Evolutionary conservation across 345 rosid species (phyloP).

Genomic region (Citrus medica): DNA sequence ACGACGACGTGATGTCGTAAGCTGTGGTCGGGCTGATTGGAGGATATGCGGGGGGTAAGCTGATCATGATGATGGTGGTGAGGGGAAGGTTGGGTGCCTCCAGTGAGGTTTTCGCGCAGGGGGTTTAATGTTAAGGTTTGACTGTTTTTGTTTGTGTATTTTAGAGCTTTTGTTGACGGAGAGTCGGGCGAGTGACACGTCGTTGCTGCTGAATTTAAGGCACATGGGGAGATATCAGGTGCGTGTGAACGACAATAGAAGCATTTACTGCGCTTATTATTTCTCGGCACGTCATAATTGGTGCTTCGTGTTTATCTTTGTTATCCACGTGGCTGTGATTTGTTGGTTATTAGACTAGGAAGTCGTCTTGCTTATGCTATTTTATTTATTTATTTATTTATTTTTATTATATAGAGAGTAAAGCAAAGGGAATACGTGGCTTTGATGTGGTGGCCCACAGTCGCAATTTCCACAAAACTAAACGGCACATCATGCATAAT

Average conservation of each 20-base stretch:
- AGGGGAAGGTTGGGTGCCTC: neutral
- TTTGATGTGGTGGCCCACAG: conserved; percentile 43
- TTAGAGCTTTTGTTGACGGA: conserved; percentile 18
- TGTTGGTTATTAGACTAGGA: neutral
- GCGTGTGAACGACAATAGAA: neutral
- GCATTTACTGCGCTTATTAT: neutral
- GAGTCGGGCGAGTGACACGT: conserved; percentile 37
- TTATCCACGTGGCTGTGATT: neutral
- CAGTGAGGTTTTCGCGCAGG: neutral
- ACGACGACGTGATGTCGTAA: neutral
- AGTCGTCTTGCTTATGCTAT: neutral
- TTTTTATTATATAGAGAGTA: neutral
- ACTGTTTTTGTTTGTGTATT: conserved; percentile 7
- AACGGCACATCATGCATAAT: neutral
- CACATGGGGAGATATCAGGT: conserved; percentile 12
- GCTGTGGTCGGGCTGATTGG: conserved; percentile 22
- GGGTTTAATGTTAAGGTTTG: conserved; percentile 28
- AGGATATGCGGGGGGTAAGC: conserved; percentile 13
- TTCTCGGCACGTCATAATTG: neutral
- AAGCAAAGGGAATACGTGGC: neutral
- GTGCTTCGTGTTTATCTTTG: too few relatives aligned
- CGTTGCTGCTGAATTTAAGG: conserved; percentile 45
- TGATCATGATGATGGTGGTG: neutral
- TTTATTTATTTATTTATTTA: too few relatives aligned
- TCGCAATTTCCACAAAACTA: neutral